phyloP scores from a whole-genome alignment of 441 rosid species.

The Bruguiera hainesii region DNA sequence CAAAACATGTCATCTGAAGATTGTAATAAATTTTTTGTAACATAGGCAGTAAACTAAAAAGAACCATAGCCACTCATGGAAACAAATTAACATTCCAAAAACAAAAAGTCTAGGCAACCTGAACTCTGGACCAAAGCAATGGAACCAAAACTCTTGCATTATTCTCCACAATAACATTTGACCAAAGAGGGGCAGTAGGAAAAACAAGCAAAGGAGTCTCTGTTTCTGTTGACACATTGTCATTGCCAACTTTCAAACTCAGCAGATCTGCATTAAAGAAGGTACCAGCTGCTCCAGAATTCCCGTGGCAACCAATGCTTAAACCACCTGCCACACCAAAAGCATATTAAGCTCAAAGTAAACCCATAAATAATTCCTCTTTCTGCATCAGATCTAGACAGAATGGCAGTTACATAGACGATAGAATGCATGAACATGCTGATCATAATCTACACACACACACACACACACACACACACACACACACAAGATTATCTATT shows the following conservation, averaged over 20 bases:
- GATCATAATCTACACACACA: background rate
- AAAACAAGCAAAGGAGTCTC: slow-evolving; percentile 96
- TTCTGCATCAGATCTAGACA: slow-evolving; percentile 2
- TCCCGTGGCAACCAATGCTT: slow-evolving; percentile 75
- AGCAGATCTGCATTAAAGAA: slow-evolving; percentile 78
- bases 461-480: no score
- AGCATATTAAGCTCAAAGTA: slow-evolving; percentile 18
- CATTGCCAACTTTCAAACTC: slow-evolving; percentile 89
- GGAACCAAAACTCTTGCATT: slow-evolving; percentile 95
- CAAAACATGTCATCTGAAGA: background rate
- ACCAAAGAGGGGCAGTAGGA: slow-evolving; percentile 82
- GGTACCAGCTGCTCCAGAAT: slow-evolving; percentile 99
- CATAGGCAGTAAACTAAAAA: slow-evolving; percentile 4
- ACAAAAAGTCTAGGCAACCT: slow-evolving; percentile 45
- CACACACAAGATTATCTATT: background rate
- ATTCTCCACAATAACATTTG: slow-evolving; percentile 91
- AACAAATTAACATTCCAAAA: slow-evolving; percentile 9
- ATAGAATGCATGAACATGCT: background rate
- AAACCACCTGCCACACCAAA: slow-evolving; percentile 64
- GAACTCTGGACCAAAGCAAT: slow-evolving; percentile 95
- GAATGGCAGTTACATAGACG: background rate
- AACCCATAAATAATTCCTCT: slow-evolving; percentile 2
- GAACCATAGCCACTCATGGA: slow-evolving; percentile 6
- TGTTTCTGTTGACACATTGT: slow-evolving; percentile 80
- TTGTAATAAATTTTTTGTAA: background rate